Conservation (phyloP, 331 rosid species). For the Rhamnella rubrinervis region DNA sequence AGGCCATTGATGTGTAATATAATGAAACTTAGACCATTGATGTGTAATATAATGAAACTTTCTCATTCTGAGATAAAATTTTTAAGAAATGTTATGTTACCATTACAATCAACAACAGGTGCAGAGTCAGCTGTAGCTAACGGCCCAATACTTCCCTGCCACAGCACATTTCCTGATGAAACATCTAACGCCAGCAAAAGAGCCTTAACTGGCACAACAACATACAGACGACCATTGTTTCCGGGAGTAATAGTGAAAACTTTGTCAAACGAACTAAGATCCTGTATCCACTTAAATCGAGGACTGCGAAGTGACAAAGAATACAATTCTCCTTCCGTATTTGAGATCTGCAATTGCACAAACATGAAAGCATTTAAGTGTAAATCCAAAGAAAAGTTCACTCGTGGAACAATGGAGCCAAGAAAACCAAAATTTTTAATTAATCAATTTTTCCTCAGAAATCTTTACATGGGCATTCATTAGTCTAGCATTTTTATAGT, state of each 20-base stretch:
- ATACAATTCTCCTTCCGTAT: conserved; percentile 65
- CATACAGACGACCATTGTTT: conserved; percentile 69
- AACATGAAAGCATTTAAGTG: conserved; percentile 29
- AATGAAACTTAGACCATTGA: no score
- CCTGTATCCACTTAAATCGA: conserved; percentile 68
- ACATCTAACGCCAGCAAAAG: conserved; percentile 70
- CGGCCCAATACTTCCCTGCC: conserved; percentile 73
- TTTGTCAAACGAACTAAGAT: conserved; percentile 62
- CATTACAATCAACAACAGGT: conserved; percentile 73
- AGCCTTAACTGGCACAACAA: conserved; percentile 52
- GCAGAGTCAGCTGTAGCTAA: conserved; percentile 43
- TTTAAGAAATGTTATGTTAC: conserved; percentile 24
- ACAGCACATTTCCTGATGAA: conserved; percentile 57
- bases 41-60: background rate
- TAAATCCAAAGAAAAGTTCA: no score
- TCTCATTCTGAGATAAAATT: background rate
- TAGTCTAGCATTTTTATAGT: no score
- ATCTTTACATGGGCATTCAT: no score
- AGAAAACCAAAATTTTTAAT: no score
- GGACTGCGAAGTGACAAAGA: conserved; percentile 53
- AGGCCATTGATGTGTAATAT: no score
- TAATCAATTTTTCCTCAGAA: no score
- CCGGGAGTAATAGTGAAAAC: conserved; percentile 58
- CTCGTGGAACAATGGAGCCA: no score
- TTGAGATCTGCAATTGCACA: conserved; percentile 61